These are phyloP conservation scores for Sordaria brevicollis DNA, from an alignment of 495 filamentous ascomycete genomes.

Conservation along the genomic window DNA sequence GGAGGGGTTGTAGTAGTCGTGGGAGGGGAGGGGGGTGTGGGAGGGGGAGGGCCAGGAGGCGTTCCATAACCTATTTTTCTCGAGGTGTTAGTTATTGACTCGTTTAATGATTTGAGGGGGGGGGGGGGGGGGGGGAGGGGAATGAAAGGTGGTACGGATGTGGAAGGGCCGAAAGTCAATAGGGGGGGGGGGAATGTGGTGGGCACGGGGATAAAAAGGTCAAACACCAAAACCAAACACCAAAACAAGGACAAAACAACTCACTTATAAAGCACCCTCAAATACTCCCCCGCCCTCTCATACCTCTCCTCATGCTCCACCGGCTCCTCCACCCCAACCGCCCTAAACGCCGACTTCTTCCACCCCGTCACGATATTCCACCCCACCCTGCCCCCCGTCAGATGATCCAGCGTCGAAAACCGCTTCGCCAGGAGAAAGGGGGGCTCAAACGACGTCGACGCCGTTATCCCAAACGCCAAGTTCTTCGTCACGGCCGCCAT, in stretches of 20 bases:
- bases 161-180: no score
- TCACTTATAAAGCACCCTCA: conserved; percentile 46
- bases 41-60: conserved; percentile 46
- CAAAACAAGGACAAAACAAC: no score
- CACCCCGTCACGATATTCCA: conserved; percentile 60
- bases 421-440: conserved; percentile 49
- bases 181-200: no score
- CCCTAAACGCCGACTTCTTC: conserved; percentile 49
- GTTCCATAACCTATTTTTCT: conserved; percentile 57
- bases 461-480: conserved; percentile 44
- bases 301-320: conserved; percentile 56
- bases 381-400: conserved; percentile 47
- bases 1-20: conserved; percentile 42
- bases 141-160: not conserved
- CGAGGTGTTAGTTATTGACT: not conserved
- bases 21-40: conserved; percentile 36
- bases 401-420: conserved; percentile 54
- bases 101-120: not conserved
- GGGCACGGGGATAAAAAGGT: no score
- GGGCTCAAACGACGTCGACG: conserved; percentile 48
- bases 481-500: conserved; percentile 49
- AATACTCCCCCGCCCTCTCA: conserved; percentile 49
- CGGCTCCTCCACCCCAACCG: conserved; percentile 43
- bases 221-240: not conserved
- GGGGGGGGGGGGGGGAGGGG: not conserved